phyloP scores from a whole-genome alignment of 768 basidiomycete genomes.

The Tylopilus plumbeoviolaceoides region DNA sequence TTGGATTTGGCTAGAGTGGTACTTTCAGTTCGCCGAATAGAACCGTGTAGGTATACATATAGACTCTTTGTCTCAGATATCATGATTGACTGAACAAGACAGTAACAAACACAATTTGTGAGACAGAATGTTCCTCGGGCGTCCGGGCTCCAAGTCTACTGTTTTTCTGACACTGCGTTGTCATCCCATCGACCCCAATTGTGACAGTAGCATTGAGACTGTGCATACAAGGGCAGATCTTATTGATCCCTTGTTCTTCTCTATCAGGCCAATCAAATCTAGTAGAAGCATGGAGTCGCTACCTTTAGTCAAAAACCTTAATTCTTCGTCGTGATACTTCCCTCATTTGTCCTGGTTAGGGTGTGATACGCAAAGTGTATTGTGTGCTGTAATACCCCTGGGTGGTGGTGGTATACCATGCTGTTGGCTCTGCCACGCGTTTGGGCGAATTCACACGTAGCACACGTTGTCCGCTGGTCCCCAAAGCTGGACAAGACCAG shows the following conservation, averaged over 20 bases:
- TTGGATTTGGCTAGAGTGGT: not conserved
- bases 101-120: not conserved
- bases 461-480: conserved; percentile 15
- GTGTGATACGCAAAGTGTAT: conserved; percentile 10
- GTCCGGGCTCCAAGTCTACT: not conserved
- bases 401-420: conserved; percentile 7
- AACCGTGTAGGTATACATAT: not conserved
- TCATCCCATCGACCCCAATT: not conserved
- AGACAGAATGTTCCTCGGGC: not conserved
- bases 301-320: conserved; percentile 29
- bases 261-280: conserved; percentile 19
- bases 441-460: conserved; percentile 9
- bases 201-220: conserved; percentile 4
- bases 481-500: not conserved
- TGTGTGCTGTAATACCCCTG: conserved; percentile 17
- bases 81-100: not conserved
- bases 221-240: conserved; percentile 16
- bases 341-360: conserved; percentile 20
- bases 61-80: not conserved
- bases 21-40: not conserved
- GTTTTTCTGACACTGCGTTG: not conserved
- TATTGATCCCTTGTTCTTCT: conserved; percentile 13
- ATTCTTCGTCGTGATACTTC: conserved; percentile 17
- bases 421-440: conserved; percentile 6
- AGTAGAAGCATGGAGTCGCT: conserved; percentile 22